Base-by-base conservation (phyloP, 208 protist species). In the Leishmania turanica region DNA sequence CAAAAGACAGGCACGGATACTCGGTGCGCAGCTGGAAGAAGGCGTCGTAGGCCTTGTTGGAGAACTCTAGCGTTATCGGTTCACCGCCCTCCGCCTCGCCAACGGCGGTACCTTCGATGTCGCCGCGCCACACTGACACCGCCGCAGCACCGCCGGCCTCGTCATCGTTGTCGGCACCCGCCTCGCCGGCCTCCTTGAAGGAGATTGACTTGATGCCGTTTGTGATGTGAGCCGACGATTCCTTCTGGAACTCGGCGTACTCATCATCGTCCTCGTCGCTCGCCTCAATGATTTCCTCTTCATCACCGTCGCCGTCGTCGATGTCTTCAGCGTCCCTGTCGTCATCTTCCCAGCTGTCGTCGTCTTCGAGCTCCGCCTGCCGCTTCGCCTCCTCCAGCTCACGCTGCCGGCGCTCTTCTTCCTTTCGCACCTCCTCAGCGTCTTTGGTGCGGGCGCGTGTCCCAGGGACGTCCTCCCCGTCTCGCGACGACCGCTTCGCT, bases 1-100 rank as follows among this genome's bases (percentile, higher is more conserved):
- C 93, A 79, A 98, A 98, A 49, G 95, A 98, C 45, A 98, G 88
- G 78, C 87, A 98, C 17, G 95, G 95, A 73, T 95, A 98, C 88
- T 98, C 93, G 62, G 90, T 96, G 78, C 92, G 92, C 54, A 98
- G 89, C 88, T 96, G 95, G 47, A 97, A 93, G 82, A 98, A 98
- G 78, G 91, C 91, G 83, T 98, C 93, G 89, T 98, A 98, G 54
- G 95, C 95, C 77, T 91, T 93, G 89, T 96, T 96, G 13, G 89
- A 90, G 85, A 96, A 98, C 66, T 88, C 92, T 24, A 98, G 87
- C 83, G 87, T 81, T 73, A 82, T 58, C 21, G 78, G 47, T 24
- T 66, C 77, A 19, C 68, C 70, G 53, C 75, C 87, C 11, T 73
- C 83, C 24, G 45, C 83, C 21, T 86, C 87, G 5, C 58, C 87